These are phyloP conservation scores for Zygotorulaspora sp. DNA, from an alignment of 805 yeast species.

Conservation along the genomic window DNA sequence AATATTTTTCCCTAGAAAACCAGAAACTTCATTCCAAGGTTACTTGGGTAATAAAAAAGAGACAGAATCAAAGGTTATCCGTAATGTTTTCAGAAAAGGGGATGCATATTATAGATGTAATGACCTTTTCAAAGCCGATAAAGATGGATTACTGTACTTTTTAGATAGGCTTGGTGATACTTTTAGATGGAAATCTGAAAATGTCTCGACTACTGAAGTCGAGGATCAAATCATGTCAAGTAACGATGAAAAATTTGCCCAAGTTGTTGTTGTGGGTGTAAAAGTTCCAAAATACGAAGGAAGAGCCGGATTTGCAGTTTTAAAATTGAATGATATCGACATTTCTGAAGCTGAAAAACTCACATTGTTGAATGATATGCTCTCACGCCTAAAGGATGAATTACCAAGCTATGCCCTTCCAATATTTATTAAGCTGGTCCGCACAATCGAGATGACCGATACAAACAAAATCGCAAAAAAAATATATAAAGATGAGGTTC, in stretches of 20 bases:
- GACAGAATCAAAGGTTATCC: constrained; percentile 67
- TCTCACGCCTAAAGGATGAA: constrained; percentile 36
- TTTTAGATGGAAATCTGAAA: constrained; percentile 94
- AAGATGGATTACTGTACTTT: constrained; percentile 67
- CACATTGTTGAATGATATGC: constrained; percentile 38
- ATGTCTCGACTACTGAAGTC: constrained; percentile 89
- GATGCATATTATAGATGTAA: constrained; percentile 92
- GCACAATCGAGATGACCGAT: constrained; percentile 59
- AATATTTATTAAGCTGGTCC: constrained; percentile 65
- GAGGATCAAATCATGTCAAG: constrained; percentile 59
- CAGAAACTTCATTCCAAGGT: constrained; percentile 83
- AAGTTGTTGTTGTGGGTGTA: constrained; percentile 83
- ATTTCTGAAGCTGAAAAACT: constrained; percentile 22
- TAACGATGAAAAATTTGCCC: constrained; percentile 41
- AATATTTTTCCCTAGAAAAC: constrained; percentile 56
- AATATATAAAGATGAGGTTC: constrained; percentile 57
- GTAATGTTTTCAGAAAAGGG: constrained; percentile 73
- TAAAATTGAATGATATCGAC: constrained; percentile 45
- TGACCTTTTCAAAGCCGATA: constrained; percentile 69
- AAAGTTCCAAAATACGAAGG: constrained; percentile 87
- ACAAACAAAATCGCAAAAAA: constrained; percentile 80
- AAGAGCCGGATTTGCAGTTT: constrained; percentile 84
- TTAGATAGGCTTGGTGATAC: constrained; percentile 94
- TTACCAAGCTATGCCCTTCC: constrained; percentile 88
- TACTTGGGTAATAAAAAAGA: constrained; percentile 77